These are phyloP conservation scores for Sugiyamaella mastotermitis DNA, from an alignment of 805 yeast genomes.

Conservation along the genomic window DNA sequence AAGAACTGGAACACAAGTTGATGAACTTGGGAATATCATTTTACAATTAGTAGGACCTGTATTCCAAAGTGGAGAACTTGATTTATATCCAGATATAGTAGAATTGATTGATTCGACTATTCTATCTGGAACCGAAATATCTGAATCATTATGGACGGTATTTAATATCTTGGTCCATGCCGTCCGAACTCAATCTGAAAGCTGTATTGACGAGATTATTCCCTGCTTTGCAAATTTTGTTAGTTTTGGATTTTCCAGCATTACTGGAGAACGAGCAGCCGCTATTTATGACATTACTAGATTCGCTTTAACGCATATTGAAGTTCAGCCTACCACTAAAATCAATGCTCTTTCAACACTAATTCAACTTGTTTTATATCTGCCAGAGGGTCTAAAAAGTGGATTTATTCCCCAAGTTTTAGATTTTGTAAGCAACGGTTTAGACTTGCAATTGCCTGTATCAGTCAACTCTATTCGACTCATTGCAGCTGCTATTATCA, in stretches of 20 bases:
- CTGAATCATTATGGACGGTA: slow-evolving; percentile 68
- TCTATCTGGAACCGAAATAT: slow-evolving; percentile 50
- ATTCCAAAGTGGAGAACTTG: slow-evolving; percentile 57
- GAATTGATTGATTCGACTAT: slow-evolving; percentile 68
- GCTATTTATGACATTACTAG: slow-evolving; percentile 1
- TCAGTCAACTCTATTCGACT: too few species aligned
- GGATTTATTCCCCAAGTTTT: too few species aligned
- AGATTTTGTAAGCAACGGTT: too few species aligned
- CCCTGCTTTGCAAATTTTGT: slow-evolving; percentile 70
- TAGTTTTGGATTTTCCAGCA: slow-evolving; percentile 40
- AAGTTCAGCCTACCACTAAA: too few species aligned
- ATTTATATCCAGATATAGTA: slow-evolving; percentile 67
- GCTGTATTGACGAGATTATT: slow-evolving; percentile 61
- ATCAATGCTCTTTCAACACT: too few species aligned
- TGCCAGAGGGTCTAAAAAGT: too few species aligned
- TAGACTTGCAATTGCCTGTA: too few species aligned
- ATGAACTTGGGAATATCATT: slow-evolving; percentile 56
- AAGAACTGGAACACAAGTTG: slow-evolving; percentile 62
- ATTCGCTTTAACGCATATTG: background rate
- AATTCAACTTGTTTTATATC: too few species aligned
- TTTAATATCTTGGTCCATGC: slow-evolving; percentile 44
- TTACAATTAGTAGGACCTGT: slow-evolving; percentile 64
- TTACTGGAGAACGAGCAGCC: background rate
- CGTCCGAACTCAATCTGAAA: slow-evolving; percentile 41
- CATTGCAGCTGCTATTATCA: too few species aligned